A percentile compares a stretch with the other conserved stretches of the same genome.
Conservation (phyloP, 2,329 filamentous ascomycete species). For the Botrytis medusae region DNA sequence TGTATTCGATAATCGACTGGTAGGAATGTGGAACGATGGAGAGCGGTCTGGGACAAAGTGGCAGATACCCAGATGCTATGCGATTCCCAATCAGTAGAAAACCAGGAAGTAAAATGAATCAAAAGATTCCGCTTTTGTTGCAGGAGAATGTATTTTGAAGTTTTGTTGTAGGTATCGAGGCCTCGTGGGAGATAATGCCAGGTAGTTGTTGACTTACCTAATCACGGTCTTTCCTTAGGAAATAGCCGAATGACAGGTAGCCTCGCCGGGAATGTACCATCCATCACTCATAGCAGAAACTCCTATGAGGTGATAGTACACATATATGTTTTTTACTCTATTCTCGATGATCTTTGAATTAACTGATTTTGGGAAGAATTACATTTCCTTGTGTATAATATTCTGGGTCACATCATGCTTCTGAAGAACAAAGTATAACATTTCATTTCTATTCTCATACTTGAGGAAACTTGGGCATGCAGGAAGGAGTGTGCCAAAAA, state of each 20-base stretch:
- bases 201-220: conserved; percentile 23
- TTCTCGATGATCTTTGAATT: neutral
- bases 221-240: conserved; percentile 2
- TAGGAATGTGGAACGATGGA: neutral
- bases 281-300: neutral
- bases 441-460: neutral
- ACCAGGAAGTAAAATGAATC: neutral
- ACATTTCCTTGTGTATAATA: neutral
- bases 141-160: conserved; percentile 6
- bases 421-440: neutral
- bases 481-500: neutral
- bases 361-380: neutral
- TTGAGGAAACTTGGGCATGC: neutral
- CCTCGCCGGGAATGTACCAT: neutral
- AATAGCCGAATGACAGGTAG: conserved; percentile 23
- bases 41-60: neutral
- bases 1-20: neutral
- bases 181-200: conserved; percentile 21
- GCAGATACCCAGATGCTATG: neutral
- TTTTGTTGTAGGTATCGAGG: neutral
- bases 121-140: neutral
- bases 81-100: neutral
- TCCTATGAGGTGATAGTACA: neutral
- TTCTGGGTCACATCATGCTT: neutral
- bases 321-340: neutral